These are phyloP conservation scores for Amphibolis antarctica DNA, from an alignment of 106 monocot genomes.

Conservation along the genomic window DNA sequence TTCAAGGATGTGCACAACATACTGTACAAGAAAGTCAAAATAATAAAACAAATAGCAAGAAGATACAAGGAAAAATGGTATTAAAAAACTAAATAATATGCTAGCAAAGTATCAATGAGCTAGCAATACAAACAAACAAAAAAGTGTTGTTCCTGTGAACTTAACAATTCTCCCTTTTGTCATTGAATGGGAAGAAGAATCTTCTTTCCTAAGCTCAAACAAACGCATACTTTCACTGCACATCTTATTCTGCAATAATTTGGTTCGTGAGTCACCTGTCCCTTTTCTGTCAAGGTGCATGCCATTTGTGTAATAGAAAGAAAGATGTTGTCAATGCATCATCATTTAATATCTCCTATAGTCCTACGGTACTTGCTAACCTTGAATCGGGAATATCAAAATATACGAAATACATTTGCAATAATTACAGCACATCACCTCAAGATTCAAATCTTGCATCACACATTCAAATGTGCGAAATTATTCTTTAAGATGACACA, in stretches of 20 bases:
- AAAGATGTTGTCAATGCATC: background rate
- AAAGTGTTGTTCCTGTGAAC: background rate
- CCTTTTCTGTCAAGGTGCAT: background rate
- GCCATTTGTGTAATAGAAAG: background rate
- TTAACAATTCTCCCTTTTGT: background rate
- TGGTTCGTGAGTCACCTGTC: background rate
- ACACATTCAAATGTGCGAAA: constrained; percentile 33
- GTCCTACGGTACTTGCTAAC: background rate
- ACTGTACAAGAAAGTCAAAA: too few relatives aligned
- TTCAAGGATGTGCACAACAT: too few relatives aligned
- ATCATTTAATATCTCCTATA: background rate
- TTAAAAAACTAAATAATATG: background rate
- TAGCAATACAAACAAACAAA: background rate
- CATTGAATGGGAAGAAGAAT: background rate
- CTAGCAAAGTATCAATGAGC: background rate
- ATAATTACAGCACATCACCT: background rate
- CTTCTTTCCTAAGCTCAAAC: background rate
- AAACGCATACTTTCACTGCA: background rate
- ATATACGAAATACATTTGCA: background rate
- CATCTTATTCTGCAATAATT: background rate
- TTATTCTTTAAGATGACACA: constrained; percentile 21
- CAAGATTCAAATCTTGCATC: constrained; percentile 32
- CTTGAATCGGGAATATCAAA: too few relatives aligned
- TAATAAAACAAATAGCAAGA: too few relatives aligned
- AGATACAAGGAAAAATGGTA: too few relatives aligned